phyloP scores from a whole-genome alignment of 768 basidiomycete species.

The Hypholoma sublateritium region DNA sequence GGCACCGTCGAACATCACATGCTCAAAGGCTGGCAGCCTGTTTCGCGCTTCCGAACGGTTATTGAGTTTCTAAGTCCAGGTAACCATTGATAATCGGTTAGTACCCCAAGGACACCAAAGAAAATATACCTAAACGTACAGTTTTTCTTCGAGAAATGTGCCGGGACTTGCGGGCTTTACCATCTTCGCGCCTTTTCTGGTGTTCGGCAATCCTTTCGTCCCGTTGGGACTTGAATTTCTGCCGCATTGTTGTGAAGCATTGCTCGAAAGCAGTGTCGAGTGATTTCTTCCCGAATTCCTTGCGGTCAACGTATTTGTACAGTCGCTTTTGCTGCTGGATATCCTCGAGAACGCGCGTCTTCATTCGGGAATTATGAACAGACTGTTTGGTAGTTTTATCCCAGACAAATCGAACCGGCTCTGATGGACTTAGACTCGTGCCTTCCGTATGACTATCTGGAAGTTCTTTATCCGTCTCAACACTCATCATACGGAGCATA shows the following conservation, averaged over 20 bases:
- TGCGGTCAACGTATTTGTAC: conserved; percentile 65
- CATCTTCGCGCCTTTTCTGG: conserved; percentile 54
- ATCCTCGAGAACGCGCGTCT: conserved; percentile 58
- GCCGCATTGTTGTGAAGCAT: conserved; percentile 64
- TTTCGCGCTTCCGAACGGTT: conserved; percentile 63
- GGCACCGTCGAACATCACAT: conserved; percentile 68
- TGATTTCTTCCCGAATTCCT: conserved; percentile 62
- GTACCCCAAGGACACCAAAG: conserved; percentile 8
- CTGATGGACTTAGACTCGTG: conserved; percentile 36
- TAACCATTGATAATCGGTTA: conserved; percentile 13
- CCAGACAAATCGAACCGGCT: conserved; percentile 79
- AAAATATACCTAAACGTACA: conserved; percentile 38
- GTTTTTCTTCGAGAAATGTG: conserved; percentile 61
- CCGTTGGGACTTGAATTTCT: conserved; percentile 63
- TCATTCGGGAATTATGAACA: conserved; percentile 73
- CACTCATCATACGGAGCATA: conserved; percentile 56
- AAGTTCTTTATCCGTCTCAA: conserved; percentile 54
- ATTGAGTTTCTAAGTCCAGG: conserved; percentile 57
- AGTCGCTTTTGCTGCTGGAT: conserved; percentile 52
- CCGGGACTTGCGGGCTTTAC: conserved; percentile 62
- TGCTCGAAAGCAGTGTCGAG: conserved; percentile 70
- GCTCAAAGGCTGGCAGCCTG: conserved; percentile 51
- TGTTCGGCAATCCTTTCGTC: conserved; percentile 44
- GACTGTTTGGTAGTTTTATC: conserved; percentile 77
- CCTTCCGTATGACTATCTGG: conserved; percentile 66